Conservation (phyloP, 345 rosid genomes). For the Passiflora organensis region DNA sequence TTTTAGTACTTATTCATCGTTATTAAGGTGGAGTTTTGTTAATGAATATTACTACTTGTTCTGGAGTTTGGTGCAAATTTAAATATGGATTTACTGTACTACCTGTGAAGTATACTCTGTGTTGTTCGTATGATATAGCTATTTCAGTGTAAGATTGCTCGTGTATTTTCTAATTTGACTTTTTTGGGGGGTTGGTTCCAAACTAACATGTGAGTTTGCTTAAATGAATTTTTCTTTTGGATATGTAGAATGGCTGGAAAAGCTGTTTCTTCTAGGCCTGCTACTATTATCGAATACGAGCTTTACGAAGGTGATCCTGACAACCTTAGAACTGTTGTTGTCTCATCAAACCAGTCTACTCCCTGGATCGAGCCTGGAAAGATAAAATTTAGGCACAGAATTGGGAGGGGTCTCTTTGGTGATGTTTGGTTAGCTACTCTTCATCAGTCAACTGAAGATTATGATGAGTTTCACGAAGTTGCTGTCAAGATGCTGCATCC, state of each 20-base stretch:
- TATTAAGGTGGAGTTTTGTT: too few species aligned
- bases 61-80: too few species aligned
- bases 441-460: constrained; percentile 57
- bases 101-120: too few species aligned
- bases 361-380: constrained; percentile 65
- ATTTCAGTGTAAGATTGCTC: too few species aligned
- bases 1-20: too few species aligned
- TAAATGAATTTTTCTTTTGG: background rate
- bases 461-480: constrained; percentile 69
- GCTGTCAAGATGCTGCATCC: constrained; percentile 77
- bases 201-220: background rate
- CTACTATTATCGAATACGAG: constrained; percentile 59
- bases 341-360: constrained; percentile 39
- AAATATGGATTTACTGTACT: too few species aligned
- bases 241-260: constrained; percentile 57
- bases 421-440: constrained; percentile 93
- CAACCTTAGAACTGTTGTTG: constrained; percentile 44
- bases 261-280: constrained; percentile 34
- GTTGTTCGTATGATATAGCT: too few species aligned
- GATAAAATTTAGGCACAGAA: constrained; percentile 76
- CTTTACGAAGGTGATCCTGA: constrained; percentile 62
- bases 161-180: background rate
- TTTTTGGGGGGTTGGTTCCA: background rate
- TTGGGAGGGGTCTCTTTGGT: constrained; percentile 93
- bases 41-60: too few species aligned